phyloP scores from a whole-genome alignment of 805 yeast genomes.

The Candida ponderosae region DNA sequence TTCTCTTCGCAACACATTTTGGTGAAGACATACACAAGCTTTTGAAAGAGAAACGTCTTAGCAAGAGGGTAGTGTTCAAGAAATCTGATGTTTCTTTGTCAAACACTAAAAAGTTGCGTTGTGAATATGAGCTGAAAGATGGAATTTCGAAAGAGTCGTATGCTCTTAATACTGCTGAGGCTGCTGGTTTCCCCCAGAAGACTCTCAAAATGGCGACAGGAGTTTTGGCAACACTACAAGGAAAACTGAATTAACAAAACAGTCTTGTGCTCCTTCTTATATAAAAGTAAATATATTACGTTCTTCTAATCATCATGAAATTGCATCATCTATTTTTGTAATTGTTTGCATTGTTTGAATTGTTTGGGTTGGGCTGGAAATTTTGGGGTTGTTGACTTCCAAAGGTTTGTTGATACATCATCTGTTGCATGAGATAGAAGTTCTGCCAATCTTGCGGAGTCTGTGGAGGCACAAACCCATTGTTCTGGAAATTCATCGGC shows the following conservation, averaged over 20 bases:
- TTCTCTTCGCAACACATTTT: constrained; percentile 94
- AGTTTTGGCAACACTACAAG: constrained; percentile 78
- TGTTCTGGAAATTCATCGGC: constrained; percentile 1
- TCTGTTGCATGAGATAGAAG: constrained; percentile 5
- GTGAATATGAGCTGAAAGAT: constrained; percentile 79
- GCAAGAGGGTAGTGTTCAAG: constrained; percentile 76
- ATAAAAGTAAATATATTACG: constrained; percentile 36
- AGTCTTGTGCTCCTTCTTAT: constrained; percentile 31
- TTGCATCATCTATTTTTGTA: constrained; percentile 21
- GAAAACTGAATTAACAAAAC: constrained; percentile 28
- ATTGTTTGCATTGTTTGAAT: constrained; percentile 15
- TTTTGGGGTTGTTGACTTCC: constrained; percentile 1
- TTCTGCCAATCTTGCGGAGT: constrained; percentile 1
- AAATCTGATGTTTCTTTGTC: constrained; percentile 30
- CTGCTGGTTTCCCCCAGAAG: constrained; percentile 83
- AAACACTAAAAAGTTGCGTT: constrained; percentile 52
- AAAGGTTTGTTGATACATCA: constrained; percentile 6
- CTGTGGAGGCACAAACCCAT: constrained; percentile 24
- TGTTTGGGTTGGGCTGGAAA: constrained; percentile 22
- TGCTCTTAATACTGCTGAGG: constrained; percentile 95
- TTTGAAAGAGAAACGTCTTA: constrained; percentile 48
- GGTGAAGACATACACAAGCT: constrained; percentile 77
- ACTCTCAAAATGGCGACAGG: constrained; percentile 87
- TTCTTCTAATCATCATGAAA: constrained; percentile 34
- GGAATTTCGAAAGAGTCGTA: constrained; percentile 92